Base-by-base conservation (phyloP, 2,329 filamentous ascomycete genomes). In the Verticillium isaacii region DNA sequence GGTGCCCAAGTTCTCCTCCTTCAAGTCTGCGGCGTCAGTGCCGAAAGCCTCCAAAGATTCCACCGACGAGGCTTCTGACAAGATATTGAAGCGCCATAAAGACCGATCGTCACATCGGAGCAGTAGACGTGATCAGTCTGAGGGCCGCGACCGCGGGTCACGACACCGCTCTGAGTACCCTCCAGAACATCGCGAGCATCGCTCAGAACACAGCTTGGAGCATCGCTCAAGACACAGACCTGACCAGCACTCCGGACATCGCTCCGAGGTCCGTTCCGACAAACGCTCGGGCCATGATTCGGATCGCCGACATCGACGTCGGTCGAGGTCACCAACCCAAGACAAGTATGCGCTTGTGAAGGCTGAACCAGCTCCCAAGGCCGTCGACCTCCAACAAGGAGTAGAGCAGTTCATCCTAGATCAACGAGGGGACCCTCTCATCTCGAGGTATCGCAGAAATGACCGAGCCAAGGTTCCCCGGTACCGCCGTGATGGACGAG, bases 1-100 rank as follows among this genome's bases (percentile, higher is more conserved):
- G 54, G 79, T 90, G 25, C 90, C 91, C 11, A 92, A 88, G 68
- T 93, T 94, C 70, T 80, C 85, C 23, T 93, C 90, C 65, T 94
- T 93, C 78, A 88, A 84, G 66, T 58, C 84, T 83, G 63, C 83
- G 81, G 63, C 60, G 69, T 14, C 59, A 62, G 17, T 11, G 65
- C 34, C 64, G 66, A 19, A 57, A 52, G 59, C 63, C 34, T 39
- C 64, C 14, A 55, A 57, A 56, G 60, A 61, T 65, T 61, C 63
- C 56, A 66, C 62, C 23, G 34, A 67, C 36, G 54, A 29, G 17
- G 5, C 59, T 55, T 52, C 45, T 52, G 45, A 52, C 3, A 52
- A 14, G 55, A 54, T 29, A 59, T 56, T 15, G 41, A 63, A 61
- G 36, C 59, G 63, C 14, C 45, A 52, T 11, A 29, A 52, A n/a